phyloP scores from a whole-genome alignment of 164 flowering plant species.

The Tetrastigma voinierianum region DNA sequence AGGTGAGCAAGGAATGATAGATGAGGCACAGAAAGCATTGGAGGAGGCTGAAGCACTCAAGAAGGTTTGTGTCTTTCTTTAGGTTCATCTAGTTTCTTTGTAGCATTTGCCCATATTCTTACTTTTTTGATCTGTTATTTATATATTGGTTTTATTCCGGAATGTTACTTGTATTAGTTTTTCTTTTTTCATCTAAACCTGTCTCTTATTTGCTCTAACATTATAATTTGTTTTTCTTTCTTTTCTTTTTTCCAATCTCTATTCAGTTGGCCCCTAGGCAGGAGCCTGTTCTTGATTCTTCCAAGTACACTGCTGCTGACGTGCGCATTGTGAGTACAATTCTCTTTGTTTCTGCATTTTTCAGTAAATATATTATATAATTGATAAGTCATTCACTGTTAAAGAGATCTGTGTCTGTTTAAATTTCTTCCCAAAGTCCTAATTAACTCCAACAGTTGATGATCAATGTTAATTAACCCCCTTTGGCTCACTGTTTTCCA shows the following conservation, averaged over 20 bases:
- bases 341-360: no score
- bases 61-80: slow-evolving; percentile 47
- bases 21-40: slow-evolving; percentile 93
- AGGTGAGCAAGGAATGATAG: slow-evolving; percentile 99
- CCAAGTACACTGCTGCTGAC: slow-evolving; percentile 95
- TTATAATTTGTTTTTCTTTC: background rate
- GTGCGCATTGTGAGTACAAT: slow-evolving; percentile 86
- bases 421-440: no score
- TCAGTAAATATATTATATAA: no score
- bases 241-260: slow-evolving; percentile 2
- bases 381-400: no score
- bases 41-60: slow-evolving; percentile 98
- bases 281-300: slow-evolving; percentile 72
- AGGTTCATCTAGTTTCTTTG: background rate
- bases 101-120: background rate
- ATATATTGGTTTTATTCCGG: no score
- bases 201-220: background rate
- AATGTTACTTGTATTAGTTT: background rate
- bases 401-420: no score
- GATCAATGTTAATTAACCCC: no score
- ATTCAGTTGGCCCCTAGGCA: slow-evolving; percentile 72
- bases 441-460: no score
- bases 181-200: background rate
- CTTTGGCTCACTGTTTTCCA: no score
- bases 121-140: background rate